Base-by-base conservation (phyloP, 345 rosid species). In the Eucalyptus dawsonii region DNA sequence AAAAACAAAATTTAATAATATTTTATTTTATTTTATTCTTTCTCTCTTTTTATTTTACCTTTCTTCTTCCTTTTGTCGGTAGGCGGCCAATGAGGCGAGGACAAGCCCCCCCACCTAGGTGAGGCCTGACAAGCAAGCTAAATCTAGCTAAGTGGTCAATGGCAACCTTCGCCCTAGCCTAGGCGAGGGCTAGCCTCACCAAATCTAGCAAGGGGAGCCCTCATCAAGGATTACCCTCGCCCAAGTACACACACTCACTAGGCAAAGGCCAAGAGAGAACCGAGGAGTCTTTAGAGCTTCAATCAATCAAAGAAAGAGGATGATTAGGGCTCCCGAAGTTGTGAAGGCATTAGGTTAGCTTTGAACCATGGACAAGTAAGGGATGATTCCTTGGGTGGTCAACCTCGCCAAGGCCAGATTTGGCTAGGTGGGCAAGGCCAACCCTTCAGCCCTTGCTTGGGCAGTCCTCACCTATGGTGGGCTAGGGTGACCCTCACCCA, bases 321-420 rank as follows among this genome's bases (percentile, higher is more conserved):
- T 0, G 5, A 53, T 53, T 21, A 53, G 29, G 62, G 29, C 62
- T 56, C 62, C 3, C 0, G 0, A 0, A 22, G 29, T 56, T 25
- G 29, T 0, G 1, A 0, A 56, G 3, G 29, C 62, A 22, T 56
- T 0, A 4, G 0, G 13, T 10, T 3, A 22, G 14, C 62, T 10
- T 56, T 25, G 13, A 56, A 53, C 58, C 62, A 24, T 56, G 14
- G 29, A 22, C 13, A 9, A 56, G 29, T 22, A 10, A 56, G 62
- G 62, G 62, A 56, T 56, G 62, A 25, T 56, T 56, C 62, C 29
- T 56, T 22, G 14, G 62, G 13, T 24, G 29, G 29, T 56, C 1
- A 9, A 0, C 62, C 62, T 56, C 2, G 0, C 62, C 3, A 22
- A 56, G 29, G 62, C 14, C 0, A 10, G 0, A 56, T 24, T 25